phyloP scores from a whole-genome alignment of 352 stramenopile species.

The Saprolegnia diclina region DNA sequence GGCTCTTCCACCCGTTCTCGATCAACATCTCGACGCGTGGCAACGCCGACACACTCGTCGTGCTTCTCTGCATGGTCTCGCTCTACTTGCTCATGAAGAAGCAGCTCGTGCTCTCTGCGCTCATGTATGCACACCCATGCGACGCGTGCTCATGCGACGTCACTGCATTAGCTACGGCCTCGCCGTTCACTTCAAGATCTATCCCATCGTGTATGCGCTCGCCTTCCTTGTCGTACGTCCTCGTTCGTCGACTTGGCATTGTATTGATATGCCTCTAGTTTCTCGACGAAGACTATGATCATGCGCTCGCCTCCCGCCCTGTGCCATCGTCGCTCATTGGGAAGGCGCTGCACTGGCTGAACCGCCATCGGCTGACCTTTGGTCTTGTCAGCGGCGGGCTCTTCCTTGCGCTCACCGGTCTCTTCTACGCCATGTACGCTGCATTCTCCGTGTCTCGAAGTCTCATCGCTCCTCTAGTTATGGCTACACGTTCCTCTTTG shows the following conservation, averaged over 20 bases:
- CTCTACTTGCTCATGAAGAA: constrained; percentile 81
- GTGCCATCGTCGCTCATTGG: constrained; percentile 17
- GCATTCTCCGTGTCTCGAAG: not conserved
- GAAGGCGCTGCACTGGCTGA: constrained; percentile 46
- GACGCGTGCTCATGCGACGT: not conserved
- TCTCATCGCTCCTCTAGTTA: constrained; percentile 39
- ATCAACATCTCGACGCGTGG: constrained; percentile 99
- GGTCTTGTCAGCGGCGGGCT: constrained; percentile 76
- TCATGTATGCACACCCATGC: constrained; percentile 43
- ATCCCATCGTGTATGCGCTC: constrained; percentile 96
- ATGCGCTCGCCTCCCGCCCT: constrained; percentile 33
- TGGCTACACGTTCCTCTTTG: constrained; percentile 91
- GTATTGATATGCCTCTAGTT: constrained; percentile 36
- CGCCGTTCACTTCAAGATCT: constrained; percentile 98
- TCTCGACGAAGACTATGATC: constrained; percentile 46
- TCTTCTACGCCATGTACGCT: constrained; percentile 81
- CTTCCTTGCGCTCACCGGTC: constrained; percentile 78
- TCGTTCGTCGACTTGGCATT: not conserved
- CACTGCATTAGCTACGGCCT: constrained; percentile 78
- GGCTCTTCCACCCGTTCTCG: constrained; percentile 97
- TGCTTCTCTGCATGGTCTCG: constrained; percentile 90
- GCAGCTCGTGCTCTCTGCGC: constrained; percentile 57
- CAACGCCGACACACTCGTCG: constrained; percentile 94
- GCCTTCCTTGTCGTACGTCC: constrained; percentile 73
- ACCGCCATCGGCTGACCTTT: constrained; percentile 85